Conservation (phyloP, 2,329 filamentous ascomycete species). For the Amphichorda felina region DNA sequence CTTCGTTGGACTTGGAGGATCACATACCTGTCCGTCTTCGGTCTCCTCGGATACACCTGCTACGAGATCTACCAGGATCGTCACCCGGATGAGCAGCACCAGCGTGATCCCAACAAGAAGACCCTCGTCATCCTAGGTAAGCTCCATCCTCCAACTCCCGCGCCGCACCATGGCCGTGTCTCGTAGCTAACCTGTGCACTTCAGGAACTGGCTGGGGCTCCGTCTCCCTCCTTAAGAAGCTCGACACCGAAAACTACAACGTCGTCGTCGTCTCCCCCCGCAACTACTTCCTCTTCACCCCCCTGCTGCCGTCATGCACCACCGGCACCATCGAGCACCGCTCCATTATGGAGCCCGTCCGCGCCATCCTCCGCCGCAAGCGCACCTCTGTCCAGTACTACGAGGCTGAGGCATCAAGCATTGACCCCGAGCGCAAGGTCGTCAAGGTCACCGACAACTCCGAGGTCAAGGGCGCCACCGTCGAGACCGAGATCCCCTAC, state of each 20-base stretch:
- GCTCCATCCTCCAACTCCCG: slow-evolving; percentile 8
- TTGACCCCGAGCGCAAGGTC: slow-evolving; percentile 83
- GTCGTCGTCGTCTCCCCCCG: slow-evolving; percentile 94
- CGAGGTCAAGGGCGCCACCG: slow-evolving; percentile 75
- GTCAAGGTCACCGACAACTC: slow-evolving; percentile 87
- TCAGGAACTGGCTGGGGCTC: slow-evolving; percentile 91
- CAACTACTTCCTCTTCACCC: slow-evolving; percentile 99
- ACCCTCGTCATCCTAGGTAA: slow-evolving; percentile 90
- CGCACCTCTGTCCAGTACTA: slow-evolving; percentile 90
- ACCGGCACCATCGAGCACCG: slow-evolving; percentile 97
- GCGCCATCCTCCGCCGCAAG: slow-evolving; percentile 92
- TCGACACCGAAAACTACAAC: slow-evolving; percentile 99
- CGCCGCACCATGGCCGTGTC: not conserved
- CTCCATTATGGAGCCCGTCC: slow-evolving; percentile 98
- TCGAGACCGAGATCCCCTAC: slow-evolving; percentile 82
- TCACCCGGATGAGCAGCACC: slow-evolving; percentile 67
- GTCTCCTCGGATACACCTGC: slow-evolving; percentile 56
- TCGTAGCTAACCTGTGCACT: slow-evolving; percentile 11
- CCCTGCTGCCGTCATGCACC: slow-evolving; percentile 91
- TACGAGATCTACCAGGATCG: slow-evolving; percentile 78
- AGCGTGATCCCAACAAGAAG: slow-evolving; percentile 84
- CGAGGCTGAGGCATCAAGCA: slow-evolving; percentile 92
- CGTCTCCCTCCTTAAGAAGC: slow-evolving; percentile 93
- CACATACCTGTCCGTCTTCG: slow-evolving; percentile 64
- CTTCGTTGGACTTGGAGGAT: slow-evolving; percentile 77